Conservation (phyloP, 306 rosid species). For the Pachyrhizus erosus region DNA sequence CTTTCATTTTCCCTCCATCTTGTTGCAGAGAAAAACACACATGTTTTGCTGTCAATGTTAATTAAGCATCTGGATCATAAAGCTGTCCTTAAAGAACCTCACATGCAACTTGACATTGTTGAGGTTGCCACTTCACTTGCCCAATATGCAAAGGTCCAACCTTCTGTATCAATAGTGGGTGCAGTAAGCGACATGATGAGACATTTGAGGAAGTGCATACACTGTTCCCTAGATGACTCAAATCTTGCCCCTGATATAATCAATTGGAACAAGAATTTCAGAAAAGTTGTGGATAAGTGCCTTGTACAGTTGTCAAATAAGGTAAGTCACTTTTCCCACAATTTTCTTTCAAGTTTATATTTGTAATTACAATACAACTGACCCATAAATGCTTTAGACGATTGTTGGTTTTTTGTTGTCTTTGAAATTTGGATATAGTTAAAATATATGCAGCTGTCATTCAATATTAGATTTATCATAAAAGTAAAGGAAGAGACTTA, state of each 20-base stretch:
- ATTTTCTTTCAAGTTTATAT: slow-evolving; percentile 29
- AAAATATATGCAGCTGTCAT: not conserved
- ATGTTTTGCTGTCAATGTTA: slow-evolving; percentile 78
- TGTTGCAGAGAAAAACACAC: slow-evolving; percentile 80
- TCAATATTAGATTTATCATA: slow-evolving; percentile 22
- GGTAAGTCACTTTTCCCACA: slow-evolving; percentile 53
- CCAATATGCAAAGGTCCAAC: slow-evolving; percentile 71
- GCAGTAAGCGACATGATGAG: slow-evolving; percentile 86
- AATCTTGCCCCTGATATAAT: slow-evolving; percentile 57
- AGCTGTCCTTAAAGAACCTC: slow-evolving; percentile 75
- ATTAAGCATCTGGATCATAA: slow-evolving; percentile 95
- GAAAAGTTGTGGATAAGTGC: slow-evolving; percentile 83
- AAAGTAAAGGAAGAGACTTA: slow-evolving; percentile 7
- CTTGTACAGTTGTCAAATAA: slow-evolving; percentile 79
- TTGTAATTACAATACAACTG: slow-evolving; percentile 18
- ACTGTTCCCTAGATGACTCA: slow-evolving; percentile 68
- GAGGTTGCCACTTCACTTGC: slow-evolving; percentile 80
- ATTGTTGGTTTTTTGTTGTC: slow-evolving; percentile 30
- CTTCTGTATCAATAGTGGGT: slow-evolving; percentile 74
- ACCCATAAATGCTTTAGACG: slow-evolving; percentile 24
- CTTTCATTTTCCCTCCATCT: slow-evolving; percentile 18
- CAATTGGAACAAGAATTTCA: slow-evolving; percentile 72
- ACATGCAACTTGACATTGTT: slow-evolving; percentile 84
- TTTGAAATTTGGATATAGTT: slow-evolving; percentile 8
- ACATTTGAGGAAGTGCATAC: slow-evolving; percentile 86